These are phyloP conservation scores for Scleroderma citrinum DNA, from an alignment of 768 basidiomycete genomes.

Conservation along the genomic window DNA sequence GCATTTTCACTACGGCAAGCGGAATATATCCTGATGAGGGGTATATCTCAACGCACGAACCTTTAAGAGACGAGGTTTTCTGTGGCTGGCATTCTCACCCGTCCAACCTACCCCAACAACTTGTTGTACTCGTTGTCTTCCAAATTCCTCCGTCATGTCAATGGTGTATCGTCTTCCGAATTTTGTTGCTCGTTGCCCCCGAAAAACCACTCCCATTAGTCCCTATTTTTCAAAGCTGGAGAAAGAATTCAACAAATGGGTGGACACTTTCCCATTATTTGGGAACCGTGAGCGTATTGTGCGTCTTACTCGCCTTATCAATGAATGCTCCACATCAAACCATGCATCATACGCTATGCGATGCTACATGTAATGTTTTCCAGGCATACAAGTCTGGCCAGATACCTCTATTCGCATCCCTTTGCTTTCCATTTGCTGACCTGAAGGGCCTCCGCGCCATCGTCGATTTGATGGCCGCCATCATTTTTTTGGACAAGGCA, in stretches of 20 bases:
- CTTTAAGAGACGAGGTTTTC: too few species aligned
- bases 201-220: slow-evolving; percentile 12
- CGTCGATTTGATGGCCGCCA: slow-evolving; percentile 15
- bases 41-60: too few species aligned
- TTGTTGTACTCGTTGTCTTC: too few species aligned
- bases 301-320: neutral
- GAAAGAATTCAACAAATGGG: slow-evolving; percentile 12
- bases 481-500: slow-evolving; percentile 17
- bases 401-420: slow-evolving; percentile 14
- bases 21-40: too few species aligned
- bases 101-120: too few species aligned
- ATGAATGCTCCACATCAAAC: neutral
- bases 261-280: slow-evolving; percentile 13
- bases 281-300: slow-evolving; percentile 13
- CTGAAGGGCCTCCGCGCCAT: slow-evolving; percentile 11
- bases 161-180: slow-evolving; percentile 1
- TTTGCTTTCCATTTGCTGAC: slow-evolving; percentile 14
- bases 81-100: too few species aligned
- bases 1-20: too few species aligned
- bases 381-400: slow-evolving; percentile 19
- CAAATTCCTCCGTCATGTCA: too few species aligned
- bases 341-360: too few species aligned
- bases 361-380: neutral
- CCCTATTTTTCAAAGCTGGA: slow-evolving; percentile 9
- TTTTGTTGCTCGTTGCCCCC: slow-evolving; percentile 1